These are phyloP conservation scores for Myriosclerotinia scirpicola DNA, from an alignment of 2,329 filamentous ascomycete species.

Conservation along the genomic window DNA sequence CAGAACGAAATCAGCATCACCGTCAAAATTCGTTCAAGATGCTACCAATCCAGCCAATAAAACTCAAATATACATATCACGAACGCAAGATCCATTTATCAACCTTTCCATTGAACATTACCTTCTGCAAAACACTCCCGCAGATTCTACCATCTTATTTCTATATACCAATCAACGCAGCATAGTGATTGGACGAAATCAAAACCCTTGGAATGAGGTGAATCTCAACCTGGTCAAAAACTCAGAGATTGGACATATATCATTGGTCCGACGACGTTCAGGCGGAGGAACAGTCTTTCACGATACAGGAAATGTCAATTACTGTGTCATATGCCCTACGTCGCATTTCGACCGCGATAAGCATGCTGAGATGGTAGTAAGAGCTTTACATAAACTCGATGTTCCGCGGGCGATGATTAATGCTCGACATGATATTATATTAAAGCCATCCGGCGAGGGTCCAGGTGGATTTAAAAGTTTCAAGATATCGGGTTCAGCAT, in stretches of 20 bases:
- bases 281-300: constrained; percentile 95
- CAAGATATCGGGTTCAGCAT: constrained; percentile 93
- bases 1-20: not conserved
- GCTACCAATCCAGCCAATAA: constrained; percentile 45
- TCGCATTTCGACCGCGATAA: constrained; percentile 76
- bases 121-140: constrained; percentile 71
- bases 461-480: constrained; percentile 45
- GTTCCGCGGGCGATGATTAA: constrained; percentile 71
- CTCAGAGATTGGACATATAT: constrained; percentile 12
- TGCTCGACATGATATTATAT: constrained; percentile 87
- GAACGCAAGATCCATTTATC: constrained; percentile 71
- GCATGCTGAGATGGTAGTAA: constrained; percentile 89
- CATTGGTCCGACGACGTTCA: constrained; percentile 77
- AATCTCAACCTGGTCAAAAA: constrained; percentile 63
- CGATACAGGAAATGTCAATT: constrained; percentile 91
- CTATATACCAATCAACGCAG: constrained; percentile 86
- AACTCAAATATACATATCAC: constrained; percentile 70
- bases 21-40: constrained; percentile 25
- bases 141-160: constrained; percentile 75
- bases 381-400: constrained; percentile 67
- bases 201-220: constrained; percentile 95
- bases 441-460: constrained; percentile 48
- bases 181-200: constrained; percentile 90
- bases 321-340: constrained; percentile 83
- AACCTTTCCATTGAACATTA: constrained; percentile 95